A percentile compares a stretch with the other conserved stretches of the same genome.
These are phyloP conservation scores for Cardamine resedifolia DNA, from an alignment of 345 rosid genomes.

Conservation along the genomic window DNA sequence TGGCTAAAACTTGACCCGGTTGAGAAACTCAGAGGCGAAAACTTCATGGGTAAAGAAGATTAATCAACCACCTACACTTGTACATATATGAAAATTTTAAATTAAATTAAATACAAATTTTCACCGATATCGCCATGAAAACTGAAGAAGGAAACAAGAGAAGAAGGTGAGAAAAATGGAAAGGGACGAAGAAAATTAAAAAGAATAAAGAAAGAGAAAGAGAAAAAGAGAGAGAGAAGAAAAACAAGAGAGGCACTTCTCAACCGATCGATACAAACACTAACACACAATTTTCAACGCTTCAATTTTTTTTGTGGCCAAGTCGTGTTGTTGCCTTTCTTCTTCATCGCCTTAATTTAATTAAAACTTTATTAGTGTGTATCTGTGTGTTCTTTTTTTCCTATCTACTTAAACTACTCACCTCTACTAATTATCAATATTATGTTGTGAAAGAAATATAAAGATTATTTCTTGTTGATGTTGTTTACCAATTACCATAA, in stretches of 20 bases:
- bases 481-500: conserved; percentile 19
- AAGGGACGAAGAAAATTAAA: not conserved
- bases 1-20: conserved; percentile 51
- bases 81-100: not conserved
- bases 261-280: conserved; percentile 50
- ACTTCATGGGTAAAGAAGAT: conserved; percentile 23
- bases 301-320: conserved; percentile 18
- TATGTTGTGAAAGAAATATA: not conserved
- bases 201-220: not conserved
- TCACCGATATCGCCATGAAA: conserved; percentile 31
- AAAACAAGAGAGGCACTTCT: conserved; percentile 61
- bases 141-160: not conserved
- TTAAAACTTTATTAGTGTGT: not conserved
- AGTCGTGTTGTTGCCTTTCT: conserved; percentile 41
- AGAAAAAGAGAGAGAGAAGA: conserved; percentile 2
- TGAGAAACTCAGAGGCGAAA: conserved; percentile 55
- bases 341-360: not conserved
- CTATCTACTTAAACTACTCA: conserved; percentile 40
- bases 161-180: conserved; percentile 13
- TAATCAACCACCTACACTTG: conserved; percentile 21
- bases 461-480: conserved; percentile 23
- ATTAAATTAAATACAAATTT: not conserved
- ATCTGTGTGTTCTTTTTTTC: too few species aligned
- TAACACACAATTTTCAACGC: conserved; percentile 66
- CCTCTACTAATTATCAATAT: conserved; percentile 6